phyloP scores from a whole-genome alignment of 441 rosid species.

The Populus hybrid region DNA sequence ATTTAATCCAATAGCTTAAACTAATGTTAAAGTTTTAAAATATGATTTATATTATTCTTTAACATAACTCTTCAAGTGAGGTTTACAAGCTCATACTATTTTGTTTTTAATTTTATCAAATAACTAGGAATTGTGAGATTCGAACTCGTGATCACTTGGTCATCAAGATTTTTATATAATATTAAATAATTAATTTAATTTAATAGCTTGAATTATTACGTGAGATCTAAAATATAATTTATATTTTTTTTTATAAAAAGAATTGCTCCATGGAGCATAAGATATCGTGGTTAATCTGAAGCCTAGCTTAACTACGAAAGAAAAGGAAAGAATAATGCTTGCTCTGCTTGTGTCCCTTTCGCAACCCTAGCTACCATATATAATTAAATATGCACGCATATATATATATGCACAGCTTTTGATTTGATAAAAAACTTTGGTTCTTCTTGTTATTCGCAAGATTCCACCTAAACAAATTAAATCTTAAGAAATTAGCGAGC shows the following conservation, averaged over 20 bases:
- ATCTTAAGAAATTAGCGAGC: neutral
- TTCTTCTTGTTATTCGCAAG: conserved; percentile 34
- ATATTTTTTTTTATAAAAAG: no score
- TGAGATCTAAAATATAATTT: no score
- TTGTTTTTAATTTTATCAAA: no score
- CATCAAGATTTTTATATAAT: accelerated
- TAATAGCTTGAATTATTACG: accelerated
- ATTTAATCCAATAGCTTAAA: accelerated
- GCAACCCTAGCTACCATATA: neutral
- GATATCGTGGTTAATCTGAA: no score
- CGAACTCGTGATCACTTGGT: accelerated
- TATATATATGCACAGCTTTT: conserved; percentile 12
- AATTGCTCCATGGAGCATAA: neutral
- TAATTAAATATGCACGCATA: conserved; percentile 10
- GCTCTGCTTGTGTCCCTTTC: neutral
- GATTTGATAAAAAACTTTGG: conserved; percentile 27
- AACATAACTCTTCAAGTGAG: accelerated
- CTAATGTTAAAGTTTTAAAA: accelerated
- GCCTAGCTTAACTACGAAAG: no score
- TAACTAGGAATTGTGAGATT: accelerated
- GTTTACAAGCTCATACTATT: accelerated
- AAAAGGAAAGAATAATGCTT: neutral
- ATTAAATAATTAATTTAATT: accelerated
- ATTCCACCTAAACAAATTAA: conserved; percentile 17
- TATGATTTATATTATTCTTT: no score